These are phyloP conservation scores for Coniochaeta sp. DNA, from an alignment of 2,329 filamentous ascomycete genomes.

Conservation along the genomic window DNA sequence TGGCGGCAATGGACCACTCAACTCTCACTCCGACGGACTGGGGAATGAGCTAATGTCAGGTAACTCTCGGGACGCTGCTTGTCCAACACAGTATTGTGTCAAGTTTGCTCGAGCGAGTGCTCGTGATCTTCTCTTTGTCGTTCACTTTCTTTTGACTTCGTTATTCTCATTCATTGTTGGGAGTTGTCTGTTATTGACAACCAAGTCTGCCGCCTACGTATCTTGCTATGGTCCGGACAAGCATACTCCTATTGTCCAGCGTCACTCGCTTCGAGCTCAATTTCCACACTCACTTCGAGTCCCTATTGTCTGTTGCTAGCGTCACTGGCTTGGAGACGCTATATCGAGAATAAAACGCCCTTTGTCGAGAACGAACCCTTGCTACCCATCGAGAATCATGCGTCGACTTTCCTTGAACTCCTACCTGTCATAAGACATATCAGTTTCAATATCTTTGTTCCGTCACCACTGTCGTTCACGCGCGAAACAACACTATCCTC, in stretches of 20 bases:
- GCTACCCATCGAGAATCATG: not conserved
- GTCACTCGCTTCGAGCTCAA: not conserved
- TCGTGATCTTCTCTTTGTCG: slow-evolving; percentile 1
- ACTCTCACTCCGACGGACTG: not conserved
- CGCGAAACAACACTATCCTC: not conserved
- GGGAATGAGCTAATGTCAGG: slow-evolving; percentile 5
- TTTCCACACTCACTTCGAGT: not conserved
- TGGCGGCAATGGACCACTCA: slow-evolving; percentile 5
- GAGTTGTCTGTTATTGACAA: not conserved
- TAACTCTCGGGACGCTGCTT: slow-evolving; percentile 6
- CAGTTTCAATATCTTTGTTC: not conserved
- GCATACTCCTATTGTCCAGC: not conserved
- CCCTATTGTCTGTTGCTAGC: not conserved
- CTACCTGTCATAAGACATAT: not conserved
- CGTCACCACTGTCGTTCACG: not conserved
- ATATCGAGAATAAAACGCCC: not conserved
- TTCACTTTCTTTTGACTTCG: not conserved
- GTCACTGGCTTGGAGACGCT: not conserved
- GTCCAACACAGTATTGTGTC: not conserved
- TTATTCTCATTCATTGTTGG: not conserved
- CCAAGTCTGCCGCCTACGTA: not conserved
- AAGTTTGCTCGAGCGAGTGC: not conserved
- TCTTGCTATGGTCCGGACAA: not conserved
- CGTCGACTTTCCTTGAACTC: not conserved
- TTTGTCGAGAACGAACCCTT: not conserved